Evolutionary conservation across 2,329 filamentous ascomycete genomes (phyloP), one percentile per base, ranked within the genome.

Genomic region (Cercospora zeae-maydis): DNA sequence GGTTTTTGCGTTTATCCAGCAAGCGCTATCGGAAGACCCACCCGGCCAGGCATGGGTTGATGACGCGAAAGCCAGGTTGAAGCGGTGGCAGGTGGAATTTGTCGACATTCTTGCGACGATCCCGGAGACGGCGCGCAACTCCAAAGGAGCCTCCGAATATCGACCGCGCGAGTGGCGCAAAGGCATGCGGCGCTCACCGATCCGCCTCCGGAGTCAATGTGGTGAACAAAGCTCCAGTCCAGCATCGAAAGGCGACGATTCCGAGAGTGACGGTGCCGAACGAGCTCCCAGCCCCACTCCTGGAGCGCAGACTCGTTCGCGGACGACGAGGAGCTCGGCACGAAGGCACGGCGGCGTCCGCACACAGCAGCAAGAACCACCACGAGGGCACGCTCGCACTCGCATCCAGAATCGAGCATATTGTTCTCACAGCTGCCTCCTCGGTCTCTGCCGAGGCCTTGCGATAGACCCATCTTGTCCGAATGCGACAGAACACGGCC

Each of bases 1-100:
- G 31, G 56, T 63, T 2, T 59, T 63, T 21, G 56, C 56, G 13
- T 63, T 63, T 37, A 51, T 36, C 47, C 58, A 58, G 36, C 21
- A 62, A 56, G 58, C 47, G 42, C 24, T 60, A 0, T 39, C 33
- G 34, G 58, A 60, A 53, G 45, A 55, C 13, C 3, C 30, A 16
- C 47, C 58, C 11, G 34, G 47, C n/a, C 49, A 60, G 10, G 58
- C 31, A 1, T 60, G 49, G 47, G 31, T 60, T 8, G 31, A 53
- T 16, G 27, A 51, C 30, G 58, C 49, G 33, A 33, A 37, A 37
- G 47, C 45, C 31, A 24, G 39, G 45, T 24, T 54, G 49, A 55
- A 42, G 49, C 21, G 58, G 13, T 60, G 49, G 58, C 9, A 60
- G 47, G 47, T 60, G 1, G 58, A 60, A 54, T 60, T 36, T 33